Conservation (phyloP, 495 filamentous ascomycete genomes). For the Penicillium steckii region DNA sequence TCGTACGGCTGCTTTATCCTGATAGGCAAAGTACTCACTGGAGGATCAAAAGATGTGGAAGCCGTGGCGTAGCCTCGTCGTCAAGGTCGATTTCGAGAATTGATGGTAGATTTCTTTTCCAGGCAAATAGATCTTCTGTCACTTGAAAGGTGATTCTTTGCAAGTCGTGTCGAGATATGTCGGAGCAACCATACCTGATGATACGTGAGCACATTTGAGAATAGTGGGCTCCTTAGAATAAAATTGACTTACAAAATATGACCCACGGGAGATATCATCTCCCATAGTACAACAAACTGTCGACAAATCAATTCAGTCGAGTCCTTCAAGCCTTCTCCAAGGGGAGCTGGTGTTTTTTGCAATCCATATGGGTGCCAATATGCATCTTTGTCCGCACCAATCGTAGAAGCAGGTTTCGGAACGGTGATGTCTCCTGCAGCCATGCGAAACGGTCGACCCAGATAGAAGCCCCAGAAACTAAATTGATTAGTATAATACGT, state of each 20-base stretch:
- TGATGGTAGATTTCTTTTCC: slow-evolving; percentile 47
- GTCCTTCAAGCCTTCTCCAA: slow-evolving; percentile 29
- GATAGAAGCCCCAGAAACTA: slow-evolving; percentile 32
- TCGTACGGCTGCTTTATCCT: neutral
- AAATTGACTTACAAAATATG: slow-evolving; percentile 43
- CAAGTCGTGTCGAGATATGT: slow-evolving; percentile 45
- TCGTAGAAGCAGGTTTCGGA: slow-evolving; percentile 39
- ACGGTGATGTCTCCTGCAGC: slow-evolving; percentile 46
- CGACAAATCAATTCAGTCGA: slow-evolving; percentile 42
- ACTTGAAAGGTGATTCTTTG: slow-evolving; percentile 43
- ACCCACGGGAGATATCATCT: slow-evolving; percentile 47
- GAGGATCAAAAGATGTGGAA: slow-evolving; percentile 49
- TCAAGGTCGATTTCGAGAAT: slow-evolving; percentile 41
- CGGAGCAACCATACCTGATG: slow-evolving; percentile 42
- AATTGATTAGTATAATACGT: neutral
- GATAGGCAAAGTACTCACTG: slow-evolving; percentile 31
- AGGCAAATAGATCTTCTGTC: slow-evolving; percentile 44
- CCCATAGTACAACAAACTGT: slow-evolving; percentile 48
- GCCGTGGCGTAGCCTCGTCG: slow-evolving; percentile 32
- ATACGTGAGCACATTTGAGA: slow-evolving; percentile 16
- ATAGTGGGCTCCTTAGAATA: neutral
- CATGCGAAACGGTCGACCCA: slow-evolving; percentile 31
- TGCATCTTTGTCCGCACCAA: slow-evolving; percentile 33
- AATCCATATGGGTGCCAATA: slow-evolving; percentile 48
- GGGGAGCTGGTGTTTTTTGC: slow-evolving; percentile 10